Conservation (phyloP, 2,329 filamentous ascomycete species). For the Elsinoe fawcettii region DNA sequence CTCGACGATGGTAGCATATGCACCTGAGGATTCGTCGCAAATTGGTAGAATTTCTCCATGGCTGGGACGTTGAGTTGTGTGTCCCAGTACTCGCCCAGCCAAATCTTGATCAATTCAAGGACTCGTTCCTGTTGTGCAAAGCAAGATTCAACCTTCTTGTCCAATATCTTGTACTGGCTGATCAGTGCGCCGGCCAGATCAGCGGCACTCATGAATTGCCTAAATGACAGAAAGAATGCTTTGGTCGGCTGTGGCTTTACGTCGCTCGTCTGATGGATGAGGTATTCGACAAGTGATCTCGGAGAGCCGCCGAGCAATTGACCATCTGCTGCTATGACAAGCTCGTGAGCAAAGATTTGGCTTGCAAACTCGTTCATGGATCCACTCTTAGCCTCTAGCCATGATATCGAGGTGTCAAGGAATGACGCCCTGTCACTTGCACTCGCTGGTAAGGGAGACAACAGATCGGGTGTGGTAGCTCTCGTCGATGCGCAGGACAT, state of each 20-base stretch:
- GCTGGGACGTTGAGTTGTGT: slow-evolving; percentile 71
- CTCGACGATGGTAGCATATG: slow-evolving; percentile 56
- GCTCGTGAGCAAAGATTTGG: slow-evolving; percentile 68
- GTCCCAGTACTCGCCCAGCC: slow-evolving; percentile 94
- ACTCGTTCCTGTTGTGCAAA: slow-evolving; percentile 79
- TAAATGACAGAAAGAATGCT: slow-evolving; percentile 93
- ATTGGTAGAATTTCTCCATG: slow-evolving; percentile 66
- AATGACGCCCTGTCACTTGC: not conserved
- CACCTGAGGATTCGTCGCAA: slow-evolving; percentile 51
- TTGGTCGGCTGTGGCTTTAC: slow-evolving; percentile 89
- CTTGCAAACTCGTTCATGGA: slow-evolving; percentile 9
- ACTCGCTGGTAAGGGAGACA: not conserved
- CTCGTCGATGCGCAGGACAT: slow-evolving; percentile 77
- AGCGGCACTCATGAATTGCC: slow-evolving; percentile 76
- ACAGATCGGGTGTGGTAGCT: slow-evolving; percentile 71
- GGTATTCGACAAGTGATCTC: slow-evolving; percentile 81
- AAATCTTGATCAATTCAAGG: slow-evolving; percentile 94
- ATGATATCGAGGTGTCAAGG: slow-evolving; percentile 1
- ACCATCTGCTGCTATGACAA: slow-evolving; percentile 89
- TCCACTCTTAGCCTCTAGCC: slow-evolving; percentile 5
- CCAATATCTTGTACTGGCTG: slow-evolving; percentile 86
- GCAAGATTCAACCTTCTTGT: slow-evolving; percentile 65
- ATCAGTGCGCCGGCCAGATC: slow-evolving; percentile 77
- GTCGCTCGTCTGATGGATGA: slow-evolving; percentile 53
- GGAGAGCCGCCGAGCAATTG: slow-evolving; percentile 90